phyloP scores from a whole-genome alignment of 2,329 filamentous ascomycete genomes.

The Chaetomiaceae sp. region DNA sequence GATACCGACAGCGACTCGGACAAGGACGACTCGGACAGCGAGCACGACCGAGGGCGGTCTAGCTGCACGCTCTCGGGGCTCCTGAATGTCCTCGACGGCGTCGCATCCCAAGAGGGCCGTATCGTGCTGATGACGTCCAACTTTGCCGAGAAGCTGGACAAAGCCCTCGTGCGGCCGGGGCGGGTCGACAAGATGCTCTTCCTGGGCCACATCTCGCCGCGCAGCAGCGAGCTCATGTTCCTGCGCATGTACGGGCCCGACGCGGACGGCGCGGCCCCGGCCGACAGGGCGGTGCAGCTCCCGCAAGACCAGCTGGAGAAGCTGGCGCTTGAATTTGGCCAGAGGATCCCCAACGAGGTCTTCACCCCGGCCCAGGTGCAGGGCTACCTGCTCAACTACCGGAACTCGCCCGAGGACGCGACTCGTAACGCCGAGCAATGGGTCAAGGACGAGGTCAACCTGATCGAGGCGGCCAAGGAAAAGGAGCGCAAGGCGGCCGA shows the following conservation, averaged over 20 bases:
- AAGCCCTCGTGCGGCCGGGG: constrained; percentile 60
- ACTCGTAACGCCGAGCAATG: constrained; percentile 33
- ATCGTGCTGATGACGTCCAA: constrained; percentile 74
- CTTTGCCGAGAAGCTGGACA: constrained; percentile 58
- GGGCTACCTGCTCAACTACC: constrained; percentile 42
- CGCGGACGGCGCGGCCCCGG: constrained; percentile 14
- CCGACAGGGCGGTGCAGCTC: constrained; percentile 6
- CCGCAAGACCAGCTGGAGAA: constrained; percentile 31
- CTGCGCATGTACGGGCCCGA: constrained; percentile 41
- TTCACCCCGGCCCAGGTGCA: constrained; percentile 49
- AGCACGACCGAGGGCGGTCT: constrained; percentile 15
- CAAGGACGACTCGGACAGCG: constrained; percentile 5
- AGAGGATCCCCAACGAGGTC: constrained; percentile 42
- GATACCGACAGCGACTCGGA: constrained; percentile 22
- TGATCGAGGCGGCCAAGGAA: constrained; percentile 26
- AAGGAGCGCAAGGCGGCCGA: constrained; percentile 20
- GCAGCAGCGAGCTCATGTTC: constrained; percentile 43
- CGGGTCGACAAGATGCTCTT: constrained; percentile 60
- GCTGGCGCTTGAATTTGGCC: constrained; percentile 51
- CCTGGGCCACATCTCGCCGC: constrained; percentile 46
- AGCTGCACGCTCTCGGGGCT: constrained; percentile 57
- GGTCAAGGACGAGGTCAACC: constrained; percentile 34
- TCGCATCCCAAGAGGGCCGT: constrained; percentile 63
- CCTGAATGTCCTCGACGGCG: constrained; percentile 66
- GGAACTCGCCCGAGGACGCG: constrained; percentile 37